A percentile compares a stretch with the other conserved stretches of the same genome.
These are phyloP conservation scores for Ustilago esculenta DNA, from an alignment of 1,284 basidiomycete species.

Conservation along the genomic window DNA sequence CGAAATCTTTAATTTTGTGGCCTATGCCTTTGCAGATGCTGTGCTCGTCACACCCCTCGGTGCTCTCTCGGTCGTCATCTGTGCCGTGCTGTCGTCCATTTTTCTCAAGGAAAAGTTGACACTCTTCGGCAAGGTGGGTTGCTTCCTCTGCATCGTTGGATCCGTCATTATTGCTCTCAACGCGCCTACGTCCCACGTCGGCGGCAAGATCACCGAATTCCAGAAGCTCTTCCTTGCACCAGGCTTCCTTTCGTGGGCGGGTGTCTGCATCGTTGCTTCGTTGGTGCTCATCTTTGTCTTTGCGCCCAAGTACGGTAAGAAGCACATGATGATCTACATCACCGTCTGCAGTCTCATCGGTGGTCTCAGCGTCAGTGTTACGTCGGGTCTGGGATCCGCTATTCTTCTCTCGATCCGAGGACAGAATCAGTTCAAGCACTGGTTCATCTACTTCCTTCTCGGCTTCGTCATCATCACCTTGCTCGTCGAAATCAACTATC, in stretches of 20 bases:
- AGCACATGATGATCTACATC: slow-evolving; percentile 90
- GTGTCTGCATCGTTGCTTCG: slow-evolving; percentile 61
- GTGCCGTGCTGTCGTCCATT: slow-evolving; percentile 89
- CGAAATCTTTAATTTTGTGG: slow-evolving; percentile 68
- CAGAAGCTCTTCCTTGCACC: slow-evolving; percentile 84
- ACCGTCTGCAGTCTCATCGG: slow-evolving; percentile 87
- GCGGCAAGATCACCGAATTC: slow-evolving; percentile 82
- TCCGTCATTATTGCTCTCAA: slow-evolving; percentile 76
- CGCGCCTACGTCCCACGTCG: slow-evolving; percentile 81
- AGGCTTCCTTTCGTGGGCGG: slow-evolving; percentile 83
- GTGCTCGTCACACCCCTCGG: slow-evolving; percentile 95
- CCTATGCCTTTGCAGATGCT: slow-evolving; percentile 88
- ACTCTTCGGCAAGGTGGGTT: slow-evolving; percentile 72
- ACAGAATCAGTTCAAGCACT: slow-evolving; percentile 80
- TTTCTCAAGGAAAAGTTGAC: slow-evolving; percentile 88
- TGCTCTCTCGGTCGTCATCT: slow-evolving; percentile 93
- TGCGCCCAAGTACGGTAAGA: slow-evolving; percentile 87
- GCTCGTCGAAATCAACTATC: slow-evolving; percentile 92
- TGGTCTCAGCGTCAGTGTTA: slow-evolving; percentile 93
- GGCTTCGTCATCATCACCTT: slow-evolving; percentile 82
- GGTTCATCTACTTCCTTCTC: slow-evolving; percentile 72
- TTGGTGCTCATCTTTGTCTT: slow-evolving; percentile 73
- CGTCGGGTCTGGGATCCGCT: slow-evolving; percentile 88
- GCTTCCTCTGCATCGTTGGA: slow-evolving; percentile 85
- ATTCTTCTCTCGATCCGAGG: slow-evolving; percentile 88